These are phyloP conservation scores for Hibiscus syriacus DNA, from an alignment of 345 rosid species.

Conservation along the genomic window DNA sequence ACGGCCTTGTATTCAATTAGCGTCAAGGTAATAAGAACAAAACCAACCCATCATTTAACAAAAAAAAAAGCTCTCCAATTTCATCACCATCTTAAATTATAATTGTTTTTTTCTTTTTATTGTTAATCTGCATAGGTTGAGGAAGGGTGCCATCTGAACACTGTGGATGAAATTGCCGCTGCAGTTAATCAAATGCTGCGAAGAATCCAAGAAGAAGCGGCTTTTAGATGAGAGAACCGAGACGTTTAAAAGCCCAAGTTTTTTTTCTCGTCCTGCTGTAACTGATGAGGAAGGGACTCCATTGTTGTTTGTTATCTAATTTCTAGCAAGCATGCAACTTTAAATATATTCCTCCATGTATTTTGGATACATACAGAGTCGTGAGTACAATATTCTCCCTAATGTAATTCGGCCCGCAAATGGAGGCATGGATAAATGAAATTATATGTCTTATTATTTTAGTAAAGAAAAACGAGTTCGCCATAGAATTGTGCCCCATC, in stretches of 20 bases:
- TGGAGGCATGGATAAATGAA: background rate
- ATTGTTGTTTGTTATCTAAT: background rate
- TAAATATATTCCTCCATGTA: background rate
- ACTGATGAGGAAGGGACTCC: background rate
- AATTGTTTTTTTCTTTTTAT: no score
- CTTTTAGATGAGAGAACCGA: conserved; percentile 15
- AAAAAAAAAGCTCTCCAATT: no score
- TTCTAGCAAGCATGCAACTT: background rate
- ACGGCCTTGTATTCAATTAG: conserved; percentile 62
- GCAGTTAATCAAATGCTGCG: conserved; percentile 61
- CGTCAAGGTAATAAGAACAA: conserved; percentile 41
- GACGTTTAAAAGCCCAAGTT: background rate
- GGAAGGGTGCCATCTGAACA: conserved; percentile 66
- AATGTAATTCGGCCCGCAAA: background rate
- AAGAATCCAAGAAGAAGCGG: conserved; percentile 51
- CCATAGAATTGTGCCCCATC: background rate
- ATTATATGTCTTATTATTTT: no score
- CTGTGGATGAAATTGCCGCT: conserved; percentile 75
- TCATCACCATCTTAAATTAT: background rate
- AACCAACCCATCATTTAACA: background rate
- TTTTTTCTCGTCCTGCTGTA: conserved; percentile 4
- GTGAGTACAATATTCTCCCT: background rate
- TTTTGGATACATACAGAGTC: background rate
- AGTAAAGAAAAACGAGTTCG: background rate
- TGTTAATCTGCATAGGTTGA: conserved; percentile 44